These are phyloP conservation scores for Penicillium bialowiezense DNA, from an alignment of 495 filamentous ascomycete species.

Conservation along the genomic window DNA sequence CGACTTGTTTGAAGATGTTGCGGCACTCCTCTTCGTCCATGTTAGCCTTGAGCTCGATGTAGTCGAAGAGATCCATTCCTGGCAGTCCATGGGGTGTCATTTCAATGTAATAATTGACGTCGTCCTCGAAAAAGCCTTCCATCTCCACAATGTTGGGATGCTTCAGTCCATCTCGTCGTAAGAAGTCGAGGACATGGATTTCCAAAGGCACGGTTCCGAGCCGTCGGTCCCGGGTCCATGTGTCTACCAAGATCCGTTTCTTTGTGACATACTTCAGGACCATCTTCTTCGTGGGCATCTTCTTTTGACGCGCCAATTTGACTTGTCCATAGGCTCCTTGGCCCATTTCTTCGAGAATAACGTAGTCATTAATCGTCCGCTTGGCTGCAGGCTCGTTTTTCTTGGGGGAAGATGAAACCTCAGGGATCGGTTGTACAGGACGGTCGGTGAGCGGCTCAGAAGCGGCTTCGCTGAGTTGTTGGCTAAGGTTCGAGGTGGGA, in stretches of 20 bases:
- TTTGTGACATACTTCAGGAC: constrained; percentile 99
- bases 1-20: constrained; percentile 93
- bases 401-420: constrained; percentile 31
- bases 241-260: constrained; percentile 93
- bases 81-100: constrained; percentile 95
- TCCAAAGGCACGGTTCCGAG: constrained; percentile 97
- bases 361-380: constrained; percentile 85
- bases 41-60: constrained; percentile 92
- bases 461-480: constrained; percentile 73
- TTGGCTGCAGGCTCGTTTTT: constrained; percentile 49
- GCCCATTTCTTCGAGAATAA: constrained; percentile 96
- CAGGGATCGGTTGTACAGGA: constrained; percentile 40
- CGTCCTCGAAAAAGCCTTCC: constrained; percentile 98
- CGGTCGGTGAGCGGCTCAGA: constrained; percentile 49
- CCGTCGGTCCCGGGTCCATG: constrained; percentile 91
- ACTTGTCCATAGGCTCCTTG: constrained; percentile 98
- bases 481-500: constrained; percentile 68
- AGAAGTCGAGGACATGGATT: constrained; percentile 95
- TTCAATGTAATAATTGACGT: constrained; percentile 98
- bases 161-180: constrained; percentile 78
- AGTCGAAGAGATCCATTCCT: constrained; percentile 98
- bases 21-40: constrained; percentile 95
- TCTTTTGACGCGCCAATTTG: constrained; percentile 89
- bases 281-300: constrained; percentile 69
- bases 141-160: constrained; percentile 99